Conservation (phyloP, 257 asterid genomes). For the Solanum chilense region DNA sequence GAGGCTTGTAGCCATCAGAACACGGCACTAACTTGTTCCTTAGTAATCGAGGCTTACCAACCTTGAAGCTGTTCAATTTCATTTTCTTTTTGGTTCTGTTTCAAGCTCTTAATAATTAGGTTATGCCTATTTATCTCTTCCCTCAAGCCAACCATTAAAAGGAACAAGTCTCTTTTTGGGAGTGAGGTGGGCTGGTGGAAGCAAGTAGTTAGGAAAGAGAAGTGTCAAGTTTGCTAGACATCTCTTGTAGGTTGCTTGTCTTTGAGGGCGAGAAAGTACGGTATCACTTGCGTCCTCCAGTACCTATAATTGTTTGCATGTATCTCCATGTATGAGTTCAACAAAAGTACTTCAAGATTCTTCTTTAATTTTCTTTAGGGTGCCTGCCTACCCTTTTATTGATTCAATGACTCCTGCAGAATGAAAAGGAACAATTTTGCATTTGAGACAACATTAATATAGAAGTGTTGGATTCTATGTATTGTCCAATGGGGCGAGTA, state of each 20-base stretch:
- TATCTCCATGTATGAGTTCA: not conserved
- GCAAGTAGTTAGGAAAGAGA: not conserved
- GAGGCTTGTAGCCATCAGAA: not conserved
- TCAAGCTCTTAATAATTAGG: not conserved
- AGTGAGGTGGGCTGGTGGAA: not conserved
- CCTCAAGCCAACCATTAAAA: not conserved
- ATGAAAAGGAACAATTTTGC: not conserved
- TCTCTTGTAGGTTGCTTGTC: not conserved
- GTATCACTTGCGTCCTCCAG: not conserved
- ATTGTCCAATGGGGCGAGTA: not conserved
- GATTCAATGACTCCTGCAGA: not conserved
- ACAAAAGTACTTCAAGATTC: not conserved
- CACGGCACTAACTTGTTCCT: not conserved
- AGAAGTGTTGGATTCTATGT: not conserved
- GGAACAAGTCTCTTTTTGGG: not conserved
- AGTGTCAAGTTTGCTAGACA: not conserved
- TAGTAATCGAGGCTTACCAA: not conserved
- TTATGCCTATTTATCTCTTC: not conserved
- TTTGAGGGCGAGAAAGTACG: not conserved
- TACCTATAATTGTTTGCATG: not conserved
- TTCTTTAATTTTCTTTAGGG: not conserved
- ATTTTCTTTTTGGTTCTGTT: not conserved
- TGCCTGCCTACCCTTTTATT: not conserved
- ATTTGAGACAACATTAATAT: not conserved
- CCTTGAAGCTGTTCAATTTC: not conserved